Evolutionary conservation across 192 early-diverging fungal species (phyloP), one percentile per base, ranked within the genome.

Genomic region (Paraglomus brasilianum): DNA sequence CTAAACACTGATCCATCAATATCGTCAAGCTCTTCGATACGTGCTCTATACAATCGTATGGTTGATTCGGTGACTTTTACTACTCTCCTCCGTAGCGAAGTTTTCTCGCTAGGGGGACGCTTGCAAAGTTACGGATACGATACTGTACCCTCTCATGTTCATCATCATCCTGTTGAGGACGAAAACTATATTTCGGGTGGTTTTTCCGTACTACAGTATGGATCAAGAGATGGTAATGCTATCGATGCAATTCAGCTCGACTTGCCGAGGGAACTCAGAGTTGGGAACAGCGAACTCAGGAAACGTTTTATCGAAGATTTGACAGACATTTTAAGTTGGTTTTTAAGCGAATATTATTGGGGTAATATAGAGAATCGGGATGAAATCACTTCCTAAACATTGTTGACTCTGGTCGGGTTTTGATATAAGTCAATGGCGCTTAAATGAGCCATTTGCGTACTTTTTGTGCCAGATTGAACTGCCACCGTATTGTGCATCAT

Each of bases 141-240:
- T 11, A 45, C 61, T 5, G 19, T 63, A 3, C 61, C 61, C 24
- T 63, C 61, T 0, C 61, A 63, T 39, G 44, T 17, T 5, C 61
- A 63, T 63, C 13, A 63, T 43, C 47, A 15, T 63, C 61, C 61
- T 17, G 30, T 45, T 8, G 17, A 41, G 3, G 17, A 24, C n/a
- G 43, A 63, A 63, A 41, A 17, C 5, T 63, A 63, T 63, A 24
- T 17, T 13, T 8, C 17, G 8, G 61, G 61, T 7, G 61, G 61
- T 63, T 63, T 46, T 63, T 63, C 61, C 30, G 43, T 63, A 9
- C 61, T 21, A 22, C 43, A 15, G n/a, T 63, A 63, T 46, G 61
- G 61, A 30, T 63, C 61, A 22, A 10, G 36, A 9, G 47, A 63
- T 63, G 61, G 41, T 24, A 15, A 40, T 9, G 39, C 21, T 39